Evolutionary conservation across 2,329 filamentous ascomycete genomes (phyloP), one percentile per base, ranked within the genome.

Genomic region (Pseudogymnoascus sp.): DNA sequence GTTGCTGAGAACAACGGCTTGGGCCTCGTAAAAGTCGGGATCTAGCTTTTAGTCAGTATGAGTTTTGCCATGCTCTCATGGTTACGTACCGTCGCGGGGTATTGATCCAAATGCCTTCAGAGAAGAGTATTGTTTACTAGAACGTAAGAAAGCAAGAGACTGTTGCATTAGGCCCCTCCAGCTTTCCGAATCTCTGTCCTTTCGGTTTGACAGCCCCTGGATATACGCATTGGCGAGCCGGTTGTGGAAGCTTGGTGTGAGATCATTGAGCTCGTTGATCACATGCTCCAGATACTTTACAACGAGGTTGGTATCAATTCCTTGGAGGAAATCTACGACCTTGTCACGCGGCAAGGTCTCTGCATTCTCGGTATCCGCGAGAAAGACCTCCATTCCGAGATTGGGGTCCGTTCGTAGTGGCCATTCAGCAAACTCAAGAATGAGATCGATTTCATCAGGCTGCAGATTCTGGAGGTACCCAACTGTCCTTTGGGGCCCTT

Each of bases 301-400:
- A 64, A 94, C 91, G 9, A 97, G 81, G 47, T 80, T 79, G 8
- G 78, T 70, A 68, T 95, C 86, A 35, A 96, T 84, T 0, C 77
- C 75, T 41, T 84, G 80, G 3, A 99, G 76, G 69, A 93, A 97
- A 1, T 80, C 77, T 2, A 93, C 78, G 0, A 99, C 89, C 59
- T 77, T 82, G 30, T 89, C 82, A 41, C 93, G 82, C 2, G 93
- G 91, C 9, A 99, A 75, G 0, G 86, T 91, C 76, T 97, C 94
- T 1, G 94, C 92, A 69, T 97, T 97, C 71, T 96, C 91, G 1
- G 91, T 94, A 71, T 99, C 94, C 1, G 90, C 90, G 0, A 94
- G 76, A 73, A 99, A 99, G 0, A 99, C 82, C 65, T 97, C 91
- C 88, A 99, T 95, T 4, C 89, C 92, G 38, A 90, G 76, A 1